Evolutionary conservation across 257 asterid genomes (phyloP).

Genomic region (Solanum sejunctum): DNA sequence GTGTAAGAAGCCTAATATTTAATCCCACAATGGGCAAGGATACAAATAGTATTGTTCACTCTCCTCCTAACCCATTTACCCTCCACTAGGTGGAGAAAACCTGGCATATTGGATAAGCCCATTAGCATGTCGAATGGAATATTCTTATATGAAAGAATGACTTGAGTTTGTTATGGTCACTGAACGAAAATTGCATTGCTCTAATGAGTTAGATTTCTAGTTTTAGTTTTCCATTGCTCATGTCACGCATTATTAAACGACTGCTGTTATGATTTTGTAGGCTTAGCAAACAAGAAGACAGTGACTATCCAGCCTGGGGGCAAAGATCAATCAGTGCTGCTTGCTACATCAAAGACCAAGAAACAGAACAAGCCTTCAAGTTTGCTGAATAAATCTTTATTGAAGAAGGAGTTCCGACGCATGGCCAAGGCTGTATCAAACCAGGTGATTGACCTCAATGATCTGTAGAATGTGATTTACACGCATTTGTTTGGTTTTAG

Average conservation of each 20-base stretch:
- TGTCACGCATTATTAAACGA: background rate
- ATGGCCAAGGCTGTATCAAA: slow-evolving; percentile 90
- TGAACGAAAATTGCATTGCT: background rate
- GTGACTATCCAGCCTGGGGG: slow-evolving; percentile 62
- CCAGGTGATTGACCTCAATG: slow-evolving; percentile 32
- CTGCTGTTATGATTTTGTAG: slow-evolving; percentile 8
- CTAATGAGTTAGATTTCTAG: background rate
- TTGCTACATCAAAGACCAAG: slow-evolving; percentile 80
- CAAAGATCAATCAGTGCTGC: slow-evolving; percentile 65
- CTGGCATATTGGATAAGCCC: background rate
- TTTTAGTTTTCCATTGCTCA: background rate
- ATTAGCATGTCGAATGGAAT: background rate
- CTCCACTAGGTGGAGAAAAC: background rate
- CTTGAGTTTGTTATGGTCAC: background rate
- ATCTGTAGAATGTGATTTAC: background rate
- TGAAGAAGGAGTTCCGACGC: slow-evolving; percentile 75
- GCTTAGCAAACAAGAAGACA: slow-evolving; percentile 89
- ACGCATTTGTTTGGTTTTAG: background rate
- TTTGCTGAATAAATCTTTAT: slow-evolving; percentile 45
- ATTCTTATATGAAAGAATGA: background rate
- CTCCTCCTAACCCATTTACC: background rate
- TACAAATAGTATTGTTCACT: background rate
- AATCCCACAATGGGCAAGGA: background rate
- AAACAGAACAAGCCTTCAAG: slow-evolving; percentile 64
- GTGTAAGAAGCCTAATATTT: background rate